Base-by-base conservation (phyloP, 768 basidiomycete genomes). In the Dacryopinax primogenitus region DNA sequence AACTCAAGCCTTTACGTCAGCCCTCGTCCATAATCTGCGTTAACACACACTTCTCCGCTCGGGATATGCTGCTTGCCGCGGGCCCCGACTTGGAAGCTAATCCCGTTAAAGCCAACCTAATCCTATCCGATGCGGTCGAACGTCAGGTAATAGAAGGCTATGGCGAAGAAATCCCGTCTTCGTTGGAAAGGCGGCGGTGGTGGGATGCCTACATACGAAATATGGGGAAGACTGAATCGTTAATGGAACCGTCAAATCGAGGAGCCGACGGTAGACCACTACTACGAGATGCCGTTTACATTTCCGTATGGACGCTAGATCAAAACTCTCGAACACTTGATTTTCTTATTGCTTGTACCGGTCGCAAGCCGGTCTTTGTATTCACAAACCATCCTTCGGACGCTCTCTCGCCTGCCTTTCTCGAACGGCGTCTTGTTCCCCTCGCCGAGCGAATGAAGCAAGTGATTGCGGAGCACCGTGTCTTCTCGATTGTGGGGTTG, bases 351-450 rank as follows among this genome's bases (percentile, higher is more conserved):
- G 81, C 86, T 12, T 83, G 82, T 68, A 87, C 85, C 0, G 86
- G 82, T 0, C 70, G 76, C 58, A 86, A 89, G 68, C 89, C 88
- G 1, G 69, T 86, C 7, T 90, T 90, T 75, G 76, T 90, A 32
- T 81, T 78, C 70, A 74, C 77, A 18, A 73, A 77, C 7, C 73
- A 72, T 23, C 70, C 65, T 47, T 66, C 70, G 16, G 68, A 70
- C 16, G 66, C 67, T 3, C 77, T 87, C 33, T 68, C 73, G 58
- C 45, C 69, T n/a, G 69, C 76, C 1, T 73, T 74, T 37, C 71
- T 83, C 15, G 64, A 69, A 1, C 76, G 76, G 3, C 77, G 81
- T 12, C 71, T 90, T 32, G 45, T 66, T 1, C 66, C 71, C 15
- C 74, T 87, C 7, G 81, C 79, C 1, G 62, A 68, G 0, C 74